Evolutionary conservation across 768 basidiomycete genomes (phyloP).

Genomic region (Solioccasus polychromus): DNA sequence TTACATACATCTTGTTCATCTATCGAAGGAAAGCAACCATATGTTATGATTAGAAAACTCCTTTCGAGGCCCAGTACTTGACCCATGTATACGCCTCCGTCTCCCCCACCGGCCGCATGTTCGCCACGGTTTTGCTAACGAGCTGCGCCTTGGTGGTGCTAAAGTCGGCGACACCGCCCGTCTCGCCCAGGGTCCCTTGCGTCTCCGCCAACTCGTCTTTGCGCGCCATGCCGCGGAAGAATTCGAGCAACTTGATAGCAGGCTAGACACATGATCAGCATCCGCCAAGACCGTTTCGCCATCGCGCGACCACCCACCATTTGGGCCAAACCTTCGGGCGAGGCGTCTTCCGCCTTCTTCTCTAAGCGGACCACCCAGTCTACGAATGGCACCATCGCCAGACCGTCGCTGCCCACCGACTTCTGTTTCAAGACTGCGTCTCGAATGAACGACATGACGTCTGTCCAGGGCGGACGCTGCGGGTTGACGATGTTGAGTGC

Average conservation of each 20-base stretch:
- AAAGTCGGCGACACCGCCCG: conserved; percentile 3
- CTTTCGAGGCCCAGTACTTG: conserved; percentile 17
- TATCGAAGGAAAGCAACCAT: too few relatives aligned
- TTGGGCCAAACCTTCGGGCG: not conserved
- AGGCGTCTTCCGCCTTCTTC: conserved; percentile 17
- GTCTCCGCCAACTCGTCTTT: not conserved
- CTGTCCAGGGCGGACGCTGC: conserved; percentile 29
- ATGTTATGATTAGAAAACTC: conserved; percentile 17
- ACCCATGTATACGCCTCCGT: conserved; percentile 18
- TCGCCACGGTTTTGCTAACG: conserved; percentile 11
- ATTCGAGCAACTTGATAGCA: conserved; percentile 31
- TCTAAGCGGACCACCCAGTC: conserved; percentile 33
- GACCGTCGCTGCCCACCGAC: conserved; percentile 1
- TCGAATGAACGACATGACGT: conserved; percentile 24
- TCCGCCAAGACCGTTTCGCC: not conserved
- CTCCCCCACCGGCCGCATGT: conserved; percentile 11
- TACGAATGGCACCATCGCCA: conserved; percentile 25
- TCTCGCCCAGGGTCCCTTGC: not conserved
- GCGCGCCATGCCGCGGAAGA: conserved; percentile 21
- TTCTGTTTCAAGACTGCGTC: conserved; percentile 11
- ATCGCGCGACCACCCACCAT: not conserved
- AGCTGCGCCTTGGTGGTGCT: conserved; percentile 8
- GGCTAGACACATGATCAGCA: conserved; percentile 17
- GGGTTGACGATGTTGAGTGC: conserved; percentile 40
- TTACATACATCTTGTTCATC: too few relatives aligned